phyloP scores from a whole-genome alignment of 192 early-diverging fungal species.

The Piromyces sp. region DNA sequence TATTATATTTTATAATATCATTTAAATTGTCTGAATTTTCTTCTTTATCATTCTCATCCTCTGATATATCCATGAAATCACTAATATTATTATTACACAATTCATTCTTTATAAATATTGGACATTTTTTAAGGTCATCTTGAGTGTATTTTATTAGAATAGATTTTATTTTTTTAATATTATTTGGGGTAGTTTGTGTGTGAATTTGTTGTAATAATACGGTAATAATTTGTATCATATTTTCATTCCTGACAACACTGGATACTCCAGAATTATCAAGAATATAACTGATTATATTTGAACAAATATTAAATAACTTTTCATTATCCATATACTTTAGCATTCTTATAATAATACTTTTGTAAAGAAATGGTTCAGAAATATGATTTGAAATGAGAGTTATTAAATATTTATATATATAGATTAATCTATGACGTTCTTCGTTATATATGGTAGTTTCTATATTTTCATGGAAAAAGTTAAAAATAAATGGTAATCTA shows the following conservation, averaged over 20 bases:
- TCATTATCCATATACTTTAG: not conserved
- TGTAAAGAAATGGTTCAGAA: not conserved
- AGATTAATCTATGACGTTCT: not conserved
- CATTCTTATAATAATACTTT: not conserved
- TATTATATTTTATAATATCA: not conserved
- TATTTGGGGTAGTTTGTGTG: not conserved
- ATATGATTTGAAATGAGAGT: not conserved
- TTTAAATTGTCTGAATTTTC: not conserved
- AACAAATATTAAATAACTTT: not conserved
- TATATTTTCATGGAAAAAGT: not conserved
- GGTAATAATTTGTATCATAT: not conserved
- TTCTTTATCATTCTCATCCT: not conserved
- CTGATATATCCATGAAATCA: not conserved
- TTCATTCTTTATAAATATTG: not conserved
- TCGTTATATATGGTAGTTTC: not conserved
- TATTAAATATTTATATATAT: not conserved
- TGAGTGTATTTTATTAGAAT: not conserved
- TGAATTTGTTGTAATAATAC: not conserved
- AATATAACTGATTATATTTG: not conserved
- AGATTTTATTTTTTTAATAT: not conserved
- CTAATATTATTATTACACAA: not conserved
- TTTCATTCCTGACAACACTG: not conserved
- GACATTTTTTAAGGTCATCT: not conserved
- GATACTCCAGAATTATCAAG: not conserved
- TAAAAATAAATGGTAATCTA: not conserved